Evolutionary conservation across 495 filamentous ascomycete genomes (phyloP), one percentile per base, ranked within the genome.

Genomic region (Neurospora sp.): DNA sequence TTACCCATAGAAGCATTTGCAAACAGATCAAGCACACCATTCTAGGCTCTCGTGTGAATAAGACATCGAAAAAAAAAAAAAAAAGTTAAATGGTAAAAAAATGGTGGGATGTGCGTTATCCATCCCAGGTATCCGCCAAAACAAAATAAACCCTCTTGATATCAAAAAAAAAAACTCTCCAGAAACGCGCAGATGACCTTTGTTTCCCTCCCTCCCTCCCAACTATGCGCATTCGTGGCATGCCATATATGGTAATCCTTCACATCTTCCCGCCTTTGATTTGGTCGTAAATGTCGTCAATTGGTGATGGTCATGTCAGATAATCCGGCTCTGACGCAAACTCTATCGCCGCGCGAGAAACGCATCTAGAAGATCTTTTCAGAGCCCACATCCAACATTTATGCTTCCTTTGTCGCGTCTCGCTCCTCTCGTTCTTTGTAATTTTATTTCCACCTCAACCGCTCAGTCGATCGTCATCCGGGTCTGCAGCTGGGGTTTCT

Each of bases 391-490:
- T 53, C 68, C 68, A 39, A 39, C 40, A 71, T 73, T 35, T 71
- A 71, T 16, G 22, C 53, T 65, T 65, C 53, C 53, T 31, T 65
- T 35, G 53, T 65, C 53, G 27, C 53, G 6, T 65, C 53, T 65
- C 27, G 53, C 27, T 65, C 53, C 14, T 69, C 39, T 68, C 11
- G 3, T n/a, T 70, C 59, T 65, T 65, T 72, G 38, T 44, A 41
- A 69, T 14, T 72, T 39, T n/a, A 44, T 16, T 61, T 69, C 31
- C 46, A 8, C 12, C 22, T 39, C 46, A 16, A 27, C 41, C 53
- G 8, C 76, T 83, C 82, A 97, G 82, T 97, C 94, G 80, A 97
- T 97, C 74, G 91, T 94, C 94, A 97, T 97, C 70, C 94, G 88
- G 72, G 84, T 89, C 61, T 87, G 83, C 70, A 89, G 84, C 69